These are phyloP conservation scores for Myxozyma kluyveri DNA, from an alignment of 805 yeast genomes.

Conservation along the genomic window DNA sequence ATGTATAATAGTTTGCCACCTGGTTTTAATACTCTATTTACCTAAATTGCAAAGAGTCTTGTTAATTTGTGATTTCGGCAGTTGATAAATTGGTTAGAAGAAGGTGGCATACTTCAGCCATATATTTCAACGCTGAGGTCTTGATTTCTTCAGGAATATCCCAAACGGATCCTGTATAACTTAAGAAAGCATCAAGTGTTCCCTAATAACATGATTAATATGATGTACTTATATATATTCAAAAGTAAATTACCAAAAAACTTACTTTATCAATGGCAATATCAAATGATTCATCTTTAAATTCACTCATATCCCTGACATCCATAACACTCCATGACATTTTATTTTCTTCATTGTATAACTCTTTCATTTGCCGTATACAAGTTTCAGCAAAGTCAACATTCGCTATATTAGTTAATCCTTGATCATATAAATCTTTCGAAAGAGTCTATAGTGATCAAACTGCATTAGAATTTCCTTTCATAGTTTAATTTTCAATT, in stretches of 20 bases:
- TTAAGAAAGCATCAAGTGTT: conserved; percentile 32
- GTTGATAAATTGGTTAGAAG: background rate
- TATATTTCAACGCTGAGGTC: conserved; percentile 24
- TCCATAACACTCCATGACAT: conserved; percentile 34
- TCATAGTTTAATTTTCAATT: background rate
- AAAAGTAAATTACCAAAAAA: no score
- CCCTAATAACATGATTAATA: conserved; percentile 17
- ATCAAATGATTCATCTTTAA: conserved; percentile 28
- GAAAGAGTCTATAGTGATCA: conserved; percentile 28
- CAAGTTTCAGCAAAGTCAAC: conserved; percentile 33
- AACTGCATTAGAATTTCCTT: background rate
- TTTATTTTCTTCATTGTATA: conserved; percentile 21
- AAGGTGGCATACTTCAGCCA: conserved; percentile 28
- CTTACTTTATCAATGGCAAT: conserved; percentile 33
- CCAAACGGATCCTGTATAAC: conserved; percentile 36
- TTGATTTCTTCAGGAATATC: conserved; percentile 30
- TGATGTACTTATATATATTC: background rate
- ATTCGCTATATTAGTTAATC: conserved; percentile 31
- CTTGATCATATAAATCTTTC: conserved; percentile 31
- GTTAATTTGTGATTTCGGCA: background rate
- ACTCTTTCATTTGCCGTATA: conserved; percentile 29
- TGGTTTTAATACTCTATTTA: conserved; percentile 30
- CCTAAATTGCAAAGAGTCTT: conserved; percentile 4
- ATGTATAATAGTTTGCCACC: conserved; percentile 31
- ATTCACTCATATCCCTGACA: conserved; percentile 31